Evolutionary conservation across 306 rosid genomes (phyloP), one percentile per base, ranked within the genome.

Genomic region (Castanospermum australe): DNA sequence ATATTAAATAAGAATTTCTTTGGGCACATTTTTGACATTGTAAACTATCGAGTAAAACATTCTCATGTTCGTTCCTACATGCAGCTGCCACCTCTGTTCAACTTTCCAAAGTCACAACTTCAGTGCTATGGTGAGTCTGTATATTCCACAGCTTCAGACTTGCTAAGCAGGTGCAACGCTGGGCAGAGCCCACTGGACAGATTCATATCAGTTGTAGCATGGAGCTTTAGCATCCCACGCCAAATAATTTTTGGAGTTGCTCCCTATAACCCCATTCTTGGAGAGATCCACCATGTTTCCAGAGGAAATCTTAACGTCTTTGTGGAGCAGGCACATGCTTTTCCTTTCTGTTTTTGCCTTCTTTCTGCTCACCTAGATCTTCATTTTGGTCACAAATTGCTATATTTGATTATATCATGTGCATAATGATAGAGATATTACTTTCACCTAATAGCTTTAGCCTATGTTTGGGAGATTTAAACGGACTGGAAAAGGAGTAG

Each of bases 281-380:
- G 97, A 17, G 96, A 92, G 83, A 92, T 93, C 1, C 93, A 92
- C 79, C 93, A 92, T 85, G 91, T 84, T 48, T 84, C 96, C 20
- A 66, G 73, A 15, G 89, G 87, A 56, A 66, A 47, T 55, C 84
- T 90, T 56, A 87, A 89, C 20, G 79, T 89, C 22, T 83, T 90
- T 8, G 63, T 86, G 15, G 93, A 92, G 70, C 93, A 92, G 93
- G 97, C 86, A 56, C 55, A 8, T 45, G 6, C 21, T 41, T 62
- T 21, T 44, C 50, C 14, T 15, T 62, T 61, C 24, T 38, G 13
- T 14, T 54, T 20, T 11, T 20, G 7, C 59, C 30, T 30, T 63
- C 48, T 21, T 7, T 36, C 32, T 10, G 13, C 35, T 52, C 60
- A 17, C 9, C 60, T 52, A 51, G 12, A 51, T 51, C 25, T 2